phyloP scores from a whole-genome alignment of 768 basidiomycete genomes.

The Mycena vitilis region DNA sequence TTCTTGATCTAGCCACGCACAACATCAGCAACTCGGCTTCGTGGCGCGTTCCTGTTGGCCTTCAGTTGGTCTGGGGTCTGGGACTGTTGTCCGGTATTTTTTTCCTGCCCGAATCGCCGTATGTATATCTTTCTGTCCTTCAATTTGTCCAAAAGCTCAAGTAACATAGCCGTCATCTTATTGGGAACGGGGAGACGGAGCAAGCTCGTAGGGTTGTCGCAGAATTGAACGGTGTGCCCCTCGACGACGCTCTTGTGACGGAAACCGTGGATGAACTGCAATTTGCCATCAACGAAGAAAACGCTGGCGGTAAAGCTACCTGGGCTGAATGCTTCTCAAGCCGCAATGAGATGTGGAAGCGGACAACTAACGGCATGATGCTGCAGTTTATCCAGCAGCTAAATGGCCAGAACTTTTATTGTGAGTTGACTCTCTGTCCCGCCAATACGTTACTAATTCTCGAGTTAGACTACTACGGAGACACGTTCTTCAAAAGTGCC shows the following conservation, averaged over 20 bases:
- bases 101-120: conserved; percentile 86
- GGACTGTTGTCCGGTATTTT: conserved; percentile 76
- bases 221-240: conserved; percentile 69
- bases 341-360: conserved; percentile 75
- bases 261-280: conserved; percentile 74
- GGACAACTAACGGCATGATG: conserved; percentile 86
- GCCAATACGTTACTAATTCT: conserved; percentile 25
- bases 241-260: conserved; percentile 67
- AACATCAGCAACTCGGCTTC: conserved; percentile 66
- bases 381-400: conserved; percentile 84
- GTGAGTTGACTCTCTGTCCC: conserved; percentile 49
- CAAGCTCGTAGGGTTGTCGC: conserved; percentile 76
- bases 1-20: conserved; percentile 78
- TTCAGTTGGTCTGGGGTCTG: conserved; percentile 78
- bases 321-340: conserved; percentile 85
- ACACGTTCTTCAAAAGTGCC: conserved; percentile 83
- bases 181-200: conserved; percentile 63
- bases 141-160: neutral
- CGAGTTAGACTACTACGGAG: conserved; percentile 78
- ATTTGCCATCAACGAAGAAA: conserved; percentile 75
- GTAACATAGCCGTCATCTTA: conserved; percentile 70
- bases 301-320: conserved; percentile 82
- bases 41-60: conserved; percentile 81
- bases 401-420: conserved; percentile 86
- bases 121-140: conserved; percentile 43